Evolutionary conservation across 2,329 filamentous ascomycete genomes (phyloP), one percentile per base, ranked within the genome.

Genomic region (Graphilbum fragrans): DNA sequence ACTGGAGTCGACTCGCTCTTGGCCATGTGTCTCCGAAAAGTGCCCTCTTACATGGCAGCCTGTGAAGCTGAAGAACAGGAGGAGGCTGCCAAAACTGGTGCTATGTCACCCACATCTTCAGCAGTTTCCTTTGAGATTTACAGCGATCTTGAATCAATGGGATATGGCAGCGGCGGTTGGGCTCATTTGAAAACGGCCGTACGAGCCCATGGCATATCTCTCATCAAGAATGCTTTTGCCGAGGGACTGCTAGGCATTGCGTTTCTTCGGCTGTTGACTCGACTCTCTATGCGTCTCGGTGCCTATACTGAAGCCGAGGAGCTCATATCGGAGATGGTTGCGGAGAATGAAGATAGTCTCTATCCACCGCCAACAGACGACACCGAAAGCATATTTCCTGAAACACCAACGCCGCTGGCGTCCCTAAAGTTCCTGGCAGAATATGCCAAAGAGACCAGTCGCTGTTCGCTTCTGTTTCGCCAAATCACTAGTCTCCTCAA

Each of bases 1-100:
- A 3, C n/a, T n/a, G 25, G 25, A 27, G 25, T 31, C 12, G 62
- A 57, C 21, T 69, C 68, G 5, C 56, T 74, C 10, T 45, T 73
- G 17, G 62, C 63, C 18, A 66, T 69, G 61, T 70, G 67, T 43
- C 57, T 74, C 6, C 58, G 63, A 40, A 63, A 60, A 45, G 56
- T 74, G 14, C 70, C 70, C 2, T 56, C 58, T 16, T 71, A 66
- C 46, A 65, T 72, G 25, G 51, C 56, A 1, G 58, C 61, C 25
- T 62, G 70, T n/a, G 64, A 72, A 42, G 52, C 53, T 2, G 59
- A 59, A 55, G 61, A 67, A 39, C 52, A 53, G 23, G 48, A 54
- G 12, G 58, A 66, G 18, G 55, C 62, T 4, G 57, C 63, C 39
- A 49, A 58, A 33, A 55, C 57, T 12, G 64, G 62, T 3, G 60